Conservation (phyloP, 2,329 filamentous ascomycete species). For the Venturiaceae sp. region DNA sequence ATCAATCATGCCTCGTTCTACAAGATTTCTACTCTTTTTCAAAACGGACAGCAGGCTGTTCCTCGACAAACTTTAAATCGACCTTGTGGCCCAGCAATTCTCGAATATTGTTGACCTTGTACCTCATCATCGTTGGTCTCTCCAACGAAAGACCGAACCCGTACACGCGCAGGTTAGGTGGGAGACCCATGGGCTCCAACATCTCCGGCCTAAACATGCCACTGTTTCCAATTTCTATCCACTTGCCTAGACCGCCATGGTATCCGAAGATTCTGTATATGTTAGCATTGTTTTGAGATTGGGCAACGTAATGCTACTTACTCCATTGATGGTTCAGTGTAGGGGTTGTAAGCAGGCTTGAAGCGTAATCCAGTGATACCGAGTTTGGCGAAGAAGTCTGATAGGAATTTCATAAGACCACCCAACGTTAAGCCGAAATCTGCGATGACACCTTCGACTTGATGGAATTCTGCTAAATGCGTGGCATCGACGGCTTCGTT, state of each 20-base stretch:
- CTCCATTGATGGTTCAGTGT: conserved; percentile 95
- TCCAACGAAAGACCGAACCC: conserved; percentile 90
- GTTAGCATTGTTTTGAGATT: too few relatives aligned
- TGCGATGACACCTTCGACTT: conserved; percentile 96
- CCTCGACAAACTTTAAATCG: conserved; percentile 84
- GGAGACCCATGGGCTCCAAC: conserved; percentile 88
- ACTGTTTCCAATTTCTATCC: conserved; percentile 95
- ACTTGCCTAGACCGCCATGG: conserved; percentile 79
- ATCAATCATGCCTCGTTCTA: neutral
- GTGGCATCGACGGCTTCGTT: conserved; percentile 97
- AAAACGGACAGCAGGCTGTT: conserved; percentile 80
- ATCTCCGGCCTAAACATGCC: conserved; percentile 99
- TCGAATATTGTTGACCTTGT: conserved; percentile 62
- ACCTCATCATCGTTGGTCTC: conserved; percentile 97
- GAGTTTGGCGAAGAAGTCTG: conserved; percentile 94
- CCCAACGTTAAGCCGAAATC: conserved; percentile 90
- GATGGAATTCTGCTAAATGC: conserved; percentile 95
- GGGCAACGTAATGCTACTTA: too few relatives aligned
- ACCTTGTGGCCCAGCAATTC: conserved; percentile 93
- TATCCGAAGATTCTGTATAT: conserved; percentile 98
- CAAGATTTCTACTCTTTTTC: conserved; percentile 58
- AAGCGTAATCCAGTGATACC: conserved; percentile 79
- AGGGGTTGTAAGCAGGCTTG: conserved; percentile 95
- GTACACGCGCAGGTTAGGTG: conserved; percentile 85
- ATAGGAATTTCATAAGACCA: conserved; percentile 88